Conservation (phyloP, 2,329 filamentous ascomycete genomes). For the Incumbomyces lentus region DNA sequence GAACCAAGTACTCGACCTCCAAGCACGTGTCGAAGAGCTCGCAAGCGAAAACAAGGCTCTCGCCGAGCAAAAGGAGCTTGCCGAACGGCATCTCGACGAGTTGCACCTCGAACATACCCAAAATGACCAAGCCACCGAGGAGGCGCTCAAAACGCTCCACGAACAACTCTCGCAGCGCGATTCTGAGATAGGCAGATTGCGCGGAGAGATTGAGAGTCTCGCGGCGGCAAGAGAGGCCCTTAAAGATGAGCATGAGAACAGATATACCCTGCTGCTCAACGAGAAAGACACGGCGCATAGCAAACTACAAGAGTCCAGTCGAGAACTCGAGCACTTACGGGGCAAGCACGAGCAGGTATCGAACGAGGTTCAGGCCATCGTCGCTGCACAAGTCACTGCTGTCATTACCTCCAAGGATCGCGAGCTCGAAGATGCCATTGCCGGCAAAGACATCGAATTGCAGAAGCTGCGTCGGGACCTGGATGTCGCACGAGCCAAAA, state of each 20-base stretch:
- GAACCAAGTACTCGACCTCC: slow-evolving; percentile 82
- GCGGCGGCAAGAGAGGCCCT: slow-evolving; percentile 76
- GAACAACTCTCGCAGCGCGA: slow-evolving; percentile 70
- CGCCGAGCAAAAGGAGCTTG: slow-evolving; percentile 57
- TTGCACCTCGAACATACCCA: slow-evolving; percentile 44
- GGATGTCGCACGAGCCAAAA: slow-evolving; percentile 55
- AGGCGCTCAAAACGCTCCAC: slow-evolving; percentile 54
- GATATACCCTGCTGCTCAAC: slow-evolving; percentile 56
- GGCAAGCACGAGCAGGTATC: slow-evolving; percentile 53
- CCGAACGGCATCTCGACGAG: slow-evolving; percentile 54
- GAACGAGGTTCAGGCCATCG: slow-evolving; percentile 50
- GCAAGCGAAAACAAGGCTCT: slow-evolving; percentile 74
- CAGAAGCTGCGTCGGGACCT: slow-evolving; percentile 67
- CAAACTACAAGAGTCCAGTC: slow-evolving; percentile 49
- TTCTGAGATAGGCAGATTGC: slow-evolving; percentile 73
- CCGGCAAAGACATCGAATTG: slow-evolving; percentile 77
- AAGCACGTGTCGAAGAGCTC: slow-evolving; percentile 73
- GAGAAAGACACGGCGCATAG: slow-evolving; percentile 48
- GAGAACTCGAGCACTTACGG: slow-evolving; percentile 60
- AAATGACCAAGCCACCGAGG: slow-evolving; percentile 37
- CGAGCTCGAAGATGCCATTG: slow-evolving; percentile 66
- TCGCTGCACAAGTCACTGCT: slow-evolving; percentile 51
- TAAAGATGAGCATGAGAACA: slow-evolving; percentile 62
- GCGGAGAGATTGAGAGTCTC: slow-evolving; percentile 68
- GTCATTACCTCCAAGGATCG: slow-evolving; percentile 71